Base-by-base conservation (phyloP, 139 green algal species). In the Micromonas pusilla region DNA sequence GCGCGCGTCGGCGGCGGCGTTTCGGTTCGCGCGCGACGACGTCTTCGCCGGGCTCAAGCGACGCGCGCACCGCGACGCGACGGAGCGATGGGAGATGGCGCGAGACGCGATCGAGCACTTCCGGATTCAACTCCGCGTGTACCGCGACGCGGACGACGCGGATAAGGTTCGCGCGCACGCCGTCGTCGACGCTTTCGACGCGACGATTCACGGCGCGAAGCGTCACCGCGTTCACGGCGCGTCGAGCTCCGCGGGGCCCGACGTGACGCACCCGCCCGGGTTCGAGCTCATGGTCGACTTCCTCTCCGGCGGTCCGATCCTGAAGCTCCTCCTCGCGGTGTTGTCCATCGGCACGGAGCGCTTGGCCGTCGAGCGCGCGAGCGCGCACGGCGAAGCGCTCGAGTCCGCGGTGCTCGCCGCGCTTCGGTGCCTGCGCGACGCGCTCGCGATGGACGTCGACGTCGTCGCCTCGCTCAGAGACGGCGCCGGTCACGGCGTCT, bases 241-340 rank as follows among this genome's bases (percentile, higher is more conserved):
- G n/a, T n/a, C n/a, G n/a, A n/a, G n/a, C n/a, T n/a, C n/a, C n/a
- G n/a, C n/a, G n/a, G n/a, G n/a, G n/a, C n/a, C n/a, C n/a, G n/a
- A n/a, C n/a, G n/a, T n/a, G n/a, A n/a, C 63, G 28, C 16, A 39
- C 28, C n/a, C 63, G 1, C 63, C 63, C n/a, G 68, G 68, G 23
- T 32, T 6, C 3, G 68, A 75, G 19, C 23, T 75, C 2, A 38
- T 75, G 25, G 13, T 75, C 23, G 68, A 75, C 26, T 75, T 75
- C 30, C 33, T 75, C 1, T 33, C 37, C 26, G 25, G 19, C 30
- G 68, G 68, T 19, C 19, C 20, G 21, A 75, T 36, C 0, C 62
- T 75, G 20, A 28, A 23, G 19, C 20, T 28, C 5, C 20, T 75
- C 37, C 30, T 75, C 5, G 33, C 52, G 20, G 33, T 75, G 19